Conservation (phyloP, 768 basidiomycete genomes). For the Hericium erinaceus region DNA sequence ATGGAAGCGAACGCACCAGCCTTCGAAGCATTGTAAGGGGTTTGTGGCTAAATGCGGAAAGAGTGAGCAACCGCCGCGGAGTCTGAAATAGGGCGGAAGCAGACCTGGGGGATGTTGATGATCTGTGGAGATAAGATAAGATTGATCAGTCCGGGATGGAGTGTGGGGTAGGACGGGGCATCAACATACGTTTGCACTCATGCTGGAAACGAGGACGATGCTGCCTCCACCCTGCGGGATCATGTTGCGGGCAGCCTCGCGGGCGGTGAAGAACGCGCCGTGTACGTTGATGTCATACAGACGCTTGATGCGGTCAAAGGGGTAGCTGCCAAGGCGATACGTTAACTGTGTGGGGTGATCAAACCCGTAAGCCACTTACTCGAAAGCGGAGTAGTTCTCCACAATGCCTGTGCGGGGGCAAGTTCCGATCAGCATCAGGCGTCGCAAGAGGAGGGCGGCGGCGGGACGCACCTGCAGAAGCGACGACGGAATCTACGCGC, state of each 20-base stretch:
- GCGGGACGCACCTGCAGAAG: conserved; percentile 64
- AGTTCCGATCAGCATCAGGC: neutral
- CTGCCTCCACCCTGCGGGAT: conserved; percentile 70
- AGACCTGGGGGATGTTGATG: conserved; percentile 80
- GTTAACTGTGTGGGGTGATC: no score
- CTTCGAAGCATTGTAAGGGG: conserved; percentile 94
- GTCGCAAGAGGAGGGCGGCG: neutral
- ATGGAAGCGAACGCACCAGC: conserved; percentile 44
- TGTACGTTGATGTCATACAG: conserved; percentile 92
- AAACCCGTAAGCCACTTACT: conserved; percentile 36
- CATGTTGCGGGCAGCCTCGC: conserved; percentile 91
- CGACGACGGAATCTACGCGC: conserved; percentile 74
- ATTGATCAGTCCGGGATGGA: conserved; percentile 8
- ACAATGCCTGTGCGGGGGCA: conserved; percentile 49
- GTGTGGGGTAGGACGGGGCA: neutral
- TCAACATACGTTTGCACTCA: conserved; percentile 74
- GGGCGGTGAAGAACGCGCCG: conserved; percentile 91
- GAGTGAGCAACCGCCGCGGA: neutral
- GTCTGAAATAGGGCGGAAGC: conserved; percentile 2
- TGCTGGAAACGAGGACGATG: conserved; percentile 81
- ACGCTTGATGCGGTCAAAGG: conserved; percentile 72
- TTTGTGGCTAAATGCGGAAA: conserved; percentile 51
- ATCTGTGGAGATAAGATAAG: conserved; percentile 35
- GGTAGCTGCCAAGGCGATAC: conserved; percentile 45
- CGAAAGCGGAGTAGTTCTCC: conserved; percentile 82